Conservation (phyloP, 257 asterid species). For the Coffea canephora region DNA sequence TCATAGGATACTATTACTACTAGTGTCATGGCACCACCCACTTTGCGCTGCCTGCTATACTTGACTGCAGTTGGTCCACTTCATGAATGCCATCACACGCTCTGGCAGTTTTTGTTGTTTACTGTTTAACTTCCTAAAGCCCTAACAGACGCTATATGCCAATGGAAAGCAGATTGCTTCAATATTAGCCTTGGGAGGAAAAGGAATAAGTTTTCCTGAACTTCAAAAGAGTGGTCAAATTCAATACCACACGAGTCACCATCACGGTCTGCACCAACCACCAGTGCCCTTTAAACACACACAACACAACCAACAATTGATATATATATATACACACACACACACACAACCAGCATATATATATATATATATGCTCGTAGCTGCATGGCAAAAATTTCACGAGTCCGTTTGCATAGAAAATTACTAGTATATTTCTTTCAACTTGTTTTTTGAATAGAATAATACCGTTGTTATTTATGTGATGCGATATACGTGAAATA, state of each 20-base stretch:
- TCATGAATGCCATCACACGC: slow-evolving; percentile 5
- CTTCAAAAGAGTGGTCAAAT: background rate
- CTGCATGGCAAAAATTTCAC: too few relatives aligned
- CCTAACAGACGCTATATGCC: background rate
- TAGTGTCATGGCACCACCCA: background rate
- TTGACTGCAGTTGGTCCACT: slow-evolving; percentile 23
- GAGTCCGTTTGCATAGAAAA: too few relatives aligned
- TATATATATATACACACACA: too few relatives aligned
- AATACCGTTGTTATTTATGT: too few relatives aligned
- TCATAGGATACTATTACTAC: slow-evolving; percentile 17
- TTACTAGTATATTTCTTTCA: too few relatives aligned
- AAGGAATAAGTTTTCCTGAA: background rate
- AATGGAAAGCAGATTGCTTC: background rate
- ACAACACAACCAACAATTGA: background rate
- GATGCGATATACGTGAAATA: too few relatives aligned
- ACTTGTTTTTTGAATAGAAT: too few relatives aligned
- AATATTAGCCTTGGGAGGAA: background rate
- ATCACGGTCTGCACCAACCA: background rate
- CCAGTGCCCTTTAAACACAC: background rate
- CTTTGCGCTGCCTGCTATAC: slow-evolving; percentile 10
- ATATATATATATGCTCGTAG: too few relatives aligned
- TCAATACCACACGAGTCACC: background rate
- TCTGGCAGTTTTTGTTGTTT: slow-evolving; percentile 6
- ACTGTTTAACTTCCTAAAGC: background rate
- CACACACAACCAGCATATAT: too few relatives aligned